Evolutionary conservation across 2,329 filamentous ascomycete genomes (phyloP).

Genomic region (Diplodia sapinea): DNA sequence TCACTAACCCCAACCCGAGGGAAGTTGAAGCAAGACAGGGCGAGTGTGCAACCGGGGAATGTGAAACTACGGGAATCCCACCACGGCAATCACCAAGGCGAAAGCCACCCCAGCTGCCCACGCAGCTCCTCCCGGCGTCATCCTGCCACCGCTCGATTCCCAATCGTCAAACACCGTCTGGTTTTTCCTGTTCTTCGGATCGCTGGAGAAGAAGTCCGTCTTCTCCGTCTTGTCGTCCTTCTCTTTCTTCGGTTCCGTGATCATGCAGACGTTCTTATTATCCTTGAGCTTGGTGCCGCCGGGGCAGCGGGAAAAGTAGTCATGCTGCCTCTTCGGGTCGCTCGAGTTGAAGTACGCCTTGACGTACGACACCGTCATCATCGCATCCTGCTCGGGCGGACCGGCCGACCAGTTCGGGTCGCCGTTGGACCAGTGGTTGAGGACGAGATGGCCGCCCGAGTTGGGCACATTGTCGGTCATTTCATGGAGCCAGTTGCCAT

Average conservation of each 20-base stretch:
- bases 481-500: conserved; percentile 62
- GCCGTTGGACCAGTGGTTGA: conserved; percentile 81
- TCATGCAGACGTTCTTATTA: conserved; percentile 39
- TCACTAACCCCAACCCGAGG: too few relatives aligned
- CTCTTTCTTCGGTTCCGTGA: conserved; percentile 42
- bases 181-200: conserved; percentile 39
- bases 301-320: conserved; percentile 43
- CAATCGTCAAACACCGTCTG: conserved; percentile 38
- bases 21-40: too few relatives aligned
- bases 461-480: conserved; percentile 65
- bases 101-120: conserved; percentile 13
- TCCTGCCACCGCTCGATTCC: background rate
- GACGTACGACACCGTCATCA: conserved; percentile 70
- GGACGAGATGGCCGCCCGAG: conserved; percentile 67
- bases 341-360: conserved; percentile 83
- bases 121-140: background rate
- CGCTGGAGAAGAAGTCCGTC: conserved; percentile 47
- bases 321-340: conserved; percentile 39
- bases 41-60: too few relatives aligned
- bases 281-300: conserved; percentile 35
- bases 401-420: conserved; percentile 73
- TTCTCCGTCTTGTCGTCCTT: conserved; percentile 42
- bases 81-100: conserved; percentile 14
- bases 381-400: conserved; percentile 67
- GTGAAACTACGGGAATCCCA: conserved; percentile 1